Evolutionary conservation across 768 basidiomycete genomes (phyloP).

Genomic region (Suillus clintonianus): DNA sequence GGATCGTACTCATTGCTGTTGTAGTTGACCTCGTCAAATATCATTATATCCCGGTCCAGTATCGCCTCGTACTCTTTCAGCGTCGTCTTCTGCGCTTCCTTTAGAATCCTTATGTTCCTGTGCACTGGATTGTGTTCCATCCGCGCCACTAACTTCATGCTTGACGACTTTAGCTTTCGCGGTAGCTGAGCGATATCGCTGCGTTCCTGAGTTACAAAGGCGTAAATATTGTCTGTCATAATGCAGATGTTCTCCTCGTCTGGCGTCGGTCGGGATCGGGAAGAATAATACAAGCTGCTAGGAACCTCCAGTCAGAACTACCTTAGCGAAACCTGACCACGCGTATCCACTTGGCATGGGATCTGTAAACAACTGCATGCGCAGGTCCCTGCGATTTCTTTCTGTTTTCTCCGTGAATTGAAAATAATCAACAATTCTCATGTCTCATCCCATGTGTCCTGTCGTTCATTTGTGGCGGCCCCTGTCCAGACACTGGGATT

Average conservation of each 20-base stretch:
- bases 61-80: conserved; percentile 56
- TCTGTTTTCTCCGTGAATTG: background rate
- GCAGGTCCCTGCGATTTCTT: background rate
- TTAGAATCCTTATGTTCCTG: background rate
- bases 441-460: background rate
- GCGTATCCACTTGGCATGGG: background rate
- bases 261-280: too few species aligned
- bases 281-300: background rate
- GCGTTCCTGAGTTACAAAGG: conserved; percentile 40
- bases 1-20: conserved; percentile 21
- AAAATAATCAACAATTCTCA: background rate
- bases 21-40: conserved; percentile 33
- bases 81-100: conserved; percentile 33
- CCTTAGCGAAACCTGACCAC: background rate
- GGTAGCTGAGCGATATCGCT: conserved; percentile 2
- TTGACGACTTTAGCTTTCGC: conserved; percentile 15
- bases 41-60: conserved; percentile 47
- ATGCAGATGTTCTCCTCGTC: background rate
- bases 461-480: background rate
- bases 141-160: conserved; percentile 36
- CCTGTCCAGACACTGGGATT: background rate
- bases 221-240: conserved; percentile 36
- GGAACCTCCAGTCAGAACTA: background rate
- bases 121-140: background rate
- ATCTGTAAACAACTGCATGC: background rate